Evolutionary conservation across 2,329 filamentous ascomycete species (phyloP), one percentile per base, ranked within the genome.

Genomic region (Myriosclerotinia scirpicola): DNA sequence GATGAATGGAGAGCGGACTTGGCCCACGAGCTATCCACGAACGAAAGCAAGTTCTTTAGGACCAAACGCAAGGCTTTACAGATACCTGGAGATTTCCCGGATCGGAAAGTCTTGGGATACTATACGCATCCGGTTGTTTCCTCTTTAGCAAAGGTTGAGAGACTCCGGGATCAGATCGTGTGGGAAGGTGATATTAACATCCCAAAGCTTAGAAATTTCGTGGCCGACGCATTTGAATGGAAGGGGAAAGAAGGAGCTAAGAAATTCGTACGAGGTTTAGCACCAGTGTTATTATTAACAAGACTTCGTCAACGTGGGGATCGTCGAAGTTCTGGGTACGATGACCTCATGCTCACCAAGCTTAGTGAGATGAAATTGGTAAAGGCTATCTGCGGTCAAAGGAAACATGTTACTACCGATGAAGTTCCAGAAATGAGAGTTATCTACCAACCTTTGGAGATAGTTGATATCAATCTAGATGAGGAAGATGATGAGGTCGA

Each of bases 71-170:
- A 87, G 70, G 85, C 87, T 2, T 79, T 97, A 56, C 81, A 78
- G 5, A 90, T 99, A 42, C 94, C 94, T 0, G 87, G 91, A 0
- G 82, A 84, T 46, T 99, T 98, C 71, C 95, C 95, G 0, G 88
- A 91, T 69, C 79, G 85, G 56, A 90, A 92, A 53, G 86, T 97
- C 9, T 80, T 98, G 26, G 84, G 90, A 14, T 97, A 92, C 75
- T 99, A 99, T 73, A 94, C 91, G 0, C 88, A 93, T 74, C 95
- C 95, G 0, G 87, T 90, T 1, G 90, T 97, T 4, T 97, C 93
- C 0, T 81, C 83, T 0, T 71, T 81, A 7, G 77, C 84, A 11
- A 81, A 84, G 36, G 74, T 94, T 34, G 78, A 84, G 4, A 81
- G 79, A 53, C 73, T 93, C 26, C 81, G 78, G 66, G 76, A 76